A percentile compares a stretch with the other conserved stretches of the same genome.
These are phyloP conservation scores for Argentina anserina DNA, from an alignment of 306 rosid species.

Conservation along the genomic window DNA sequence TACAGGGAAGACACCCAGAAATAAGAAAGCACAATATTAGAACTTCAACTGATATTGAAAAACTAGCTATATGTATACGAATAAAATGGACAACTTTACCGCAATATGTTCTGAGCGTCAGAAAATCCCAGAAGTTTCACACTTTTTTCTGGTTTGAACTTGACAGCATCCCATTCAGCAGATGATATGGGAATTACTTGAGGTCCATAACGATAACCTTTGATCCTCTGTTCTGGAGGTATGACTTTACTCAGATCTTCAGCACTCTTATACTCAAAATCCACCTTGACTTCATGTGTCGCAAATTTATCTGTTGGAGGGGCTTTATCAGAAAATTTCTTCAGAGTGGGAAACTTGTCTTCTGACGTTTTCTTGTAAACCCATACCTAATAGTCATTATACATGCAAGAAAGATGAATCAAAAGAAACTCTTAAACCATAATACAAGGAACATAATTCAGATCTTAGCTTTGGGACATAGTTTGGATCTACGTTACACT, in stretches of 20 bases:
- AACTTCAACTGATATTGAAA: constrained; percentile 7
- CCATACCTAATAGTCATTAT: constrained; percentile 56
- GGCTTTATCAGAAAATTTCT: constrained; percentile 91
- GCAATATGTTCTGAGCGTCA: constrained; percentile 55
- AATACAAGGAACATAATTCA: neutral
- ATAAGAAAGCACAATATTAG: constrained; percentile 13
- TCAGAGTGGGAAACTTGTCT: constrained; percentile 82
- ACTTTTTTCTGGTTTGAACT: constrained; percentile 87
- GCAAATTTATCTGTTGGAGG: constrained; percentile 71
- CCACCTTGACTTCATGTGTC: constrained; percentile 77
- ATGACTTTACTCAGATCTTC: constrained; percentile 53
- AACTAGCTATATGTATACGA: constrained; percentile 10
- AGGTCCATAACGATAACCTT: constrained; percentile 92
- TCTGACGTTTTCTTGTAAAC: constrained; percentile 92
- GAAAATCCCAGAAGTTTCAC: constrained; percentile 91
- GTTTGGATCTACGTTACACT: neutral
- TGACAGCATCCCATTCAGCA: constrained; percentile 81
- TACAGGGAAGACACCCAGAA: constrained; percentile 19
- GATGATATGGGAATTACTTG: constrained; percentile 85
- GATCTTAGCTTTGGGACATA: no score
- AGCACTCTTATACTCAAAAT: constrained; percentile 64
- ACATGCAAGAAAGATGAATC: constrained; percentile 11
- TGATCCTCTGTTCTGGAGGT: constrained; percentile 90
- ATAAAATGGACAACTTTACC: constrained; percentile 41
- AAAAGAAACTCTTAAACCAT: neutral